phyloP scores from a whole-genome alignment of 176 grass and related monocot genomes.

The Lolium multiflorum region DNA sequence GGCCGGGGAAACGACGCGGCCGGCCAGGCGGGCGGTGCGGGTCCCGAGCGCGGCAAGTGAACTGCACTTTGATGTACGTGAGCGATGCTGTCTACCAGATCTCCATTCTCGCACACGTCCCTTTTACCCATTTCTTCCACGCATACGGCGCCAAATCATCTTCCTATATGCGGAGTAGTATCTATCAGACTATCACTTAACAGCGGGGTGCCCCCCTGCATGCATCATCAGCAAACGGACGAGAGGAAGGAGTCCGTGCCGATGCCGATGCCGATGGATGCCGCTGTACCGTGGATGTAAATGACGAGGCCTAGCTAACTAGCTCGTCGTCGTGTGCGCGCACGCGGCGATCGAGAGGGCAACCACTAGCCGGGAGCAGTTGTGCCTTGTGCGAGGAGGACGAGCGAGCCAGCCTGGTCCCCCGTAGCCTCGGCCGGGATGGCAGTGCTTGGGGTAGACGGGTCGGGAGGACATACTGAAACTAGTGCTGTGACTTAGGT shows the following conservation, averaged over 20 bases:
- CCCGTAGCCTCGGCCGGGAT: too few relatives aligned
- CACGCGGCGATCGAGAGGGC: neutral
- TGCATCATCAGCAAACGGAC: slow-evolving; percentile 9
- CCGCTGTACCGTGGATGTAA: neutral
- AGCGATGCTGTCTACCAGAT: too few relatives aligned
- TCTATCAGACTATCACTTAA: neutral
- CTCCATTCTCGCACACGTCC: neutral
- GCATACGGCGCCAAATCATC: neutral
- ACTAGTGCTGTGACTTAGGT: neutral
- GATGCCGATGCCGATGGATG: neutral
- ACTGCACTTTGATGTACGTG: too few relatives aligned
- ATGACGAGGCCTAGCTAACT: neutral
- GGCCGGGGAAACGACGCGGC: neutral
- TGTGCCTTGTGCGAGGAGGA: neutral
- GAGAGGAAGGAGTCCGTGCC: slow-evolving; percentile 18
- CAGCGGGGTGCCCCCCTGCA: slow-evolving; percentile 22
- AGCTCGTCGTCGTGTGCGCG: neutral
- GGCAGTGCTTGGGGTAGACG: too few relatives aligned
- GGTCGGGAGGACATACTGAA: neutral
- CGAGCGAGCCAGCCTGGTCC: too few relatives aligned
- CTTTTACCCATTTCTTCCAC: neutral
- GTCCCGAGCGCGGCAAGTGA: neutral
- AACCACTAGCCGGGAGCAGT: neutral
- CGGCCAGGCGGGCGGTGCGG: neutral
- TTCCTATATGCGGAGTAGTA: neutral